Evolutionary conservation across 176 grass and related monocot genomes (phyloP), one percentile per base, ranked within the genome.

Genomic region (Oryza punctata): DNA sequence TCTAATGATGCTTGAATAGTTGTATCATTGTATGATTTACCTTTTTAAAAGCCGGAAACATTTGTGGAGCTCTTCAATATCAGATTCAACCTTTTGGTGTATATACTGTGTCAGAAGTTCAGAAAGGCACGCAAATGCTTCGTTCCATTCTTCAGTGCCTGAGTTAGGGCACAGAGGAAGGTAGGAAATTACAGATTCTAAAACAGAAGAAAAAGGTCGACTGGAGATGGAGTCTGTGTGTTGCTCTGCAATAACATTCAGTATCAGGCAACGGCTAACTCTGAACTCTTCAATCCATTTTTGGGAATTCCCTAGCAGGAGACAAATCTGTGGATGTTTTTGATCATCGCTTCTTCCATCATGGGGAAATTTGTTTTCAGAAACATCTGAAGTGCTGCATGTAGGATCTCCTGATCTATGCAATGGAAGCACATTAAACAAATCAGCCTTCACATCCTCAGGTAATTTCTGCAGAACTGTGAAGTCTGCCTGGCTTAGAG

Each of bases 41-140:
- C 96, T 93, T 90, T 93, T 95, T 76, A 98, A 46, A 88, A 95
- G 80, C 61, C 91, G 76, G 89, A 98, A 98, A 77, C 96, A 98
- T 83, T 78, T 91, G 59, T 98, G 86, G 65, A 98, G 87, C 80
- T 98, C 96, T 90, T 98, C 96, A 27, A 98, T 90, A 84, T 98
- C 93, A 80, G 54, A 84, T 68, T 86, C 89, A 80, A 98, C 85
- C 79, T 95, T 98, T 59, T 84, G 71, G 25, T 88, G 74, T 85
- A 91, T 85, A 93, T 98, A 95, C 69, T 90, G 82, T 41, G 37
- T 81, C 77, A 95, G 64, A 91, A 91, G 67, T 60, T 84, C 72
- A 18, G 70, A 89, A 16, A 93, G 86, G 18, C 50, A 37, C 14
- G 70, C 82, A 32, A 89, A 61, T 11, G 78, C 45, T 54, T 82